Base-by-base conservation (phyloP, 1,284 basidiomycete genomes). In the Cutaneotrichosporon mucoides region DNA sequence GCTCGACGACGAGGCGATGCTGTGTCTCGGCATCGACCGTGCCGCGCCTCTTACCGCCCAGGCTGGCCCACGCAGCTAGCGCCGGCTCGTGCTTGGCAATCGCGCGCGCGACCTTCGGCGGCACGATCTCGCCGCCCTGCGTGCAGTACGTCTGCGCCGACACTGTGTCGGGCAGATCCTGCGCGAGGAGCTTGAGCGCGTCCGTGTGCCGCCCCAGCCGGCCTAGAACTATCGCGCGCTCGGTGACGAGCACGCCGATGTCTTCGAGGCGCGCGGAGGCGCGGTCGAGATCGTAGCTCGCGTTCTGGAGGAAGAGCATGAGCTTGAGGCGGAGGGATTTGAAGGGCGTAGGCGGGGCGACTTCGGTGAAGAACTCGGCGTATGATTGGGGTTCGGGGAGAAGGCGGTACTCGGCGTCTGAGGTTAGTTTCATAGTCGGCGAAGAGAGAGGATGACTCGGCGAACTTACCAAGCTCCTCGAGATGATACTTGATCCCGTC, bases 71-170 rank as follows among this genome's bases (percentile, higher is more conserved):
- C 0, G 79, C 75, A 38, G 84, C 81, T 37, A 89, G 73, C 5
- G 79, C 81, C 2, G 67, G 67, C 6, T 73, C 66, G 34, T 62
- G 67, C 42, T 61, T 54, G 0, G 72, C 66, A 36, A 84, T 78
- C 0, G 79, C 64, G 35, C 81, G 78, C 0, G 86, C 86, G 0
- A 84, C 79, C 65, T 84, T 87, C 1, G 82, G 77, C 0, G 87
- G 81, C 1, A 92, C 77, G 34, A 94, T 82, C 50, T 85, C 82
- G 38, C 90, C 86, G 35, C 85, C 84, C 49, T 89, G 82, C 9
- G 86, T 82, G 72, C 90, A 90, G 76, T 92, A 93, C 1, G 85
- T 83, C 73, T 93, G 90, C 0, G 90, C 89, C 0, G 88, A 88
- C 0, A 84, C 79, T 0, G 84, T 80, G 73, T 95, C 92, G 43